Base-by-base conservation (phyloP, 495 filamentous ascomycete species). In the Copromyces sp. region DNA sequence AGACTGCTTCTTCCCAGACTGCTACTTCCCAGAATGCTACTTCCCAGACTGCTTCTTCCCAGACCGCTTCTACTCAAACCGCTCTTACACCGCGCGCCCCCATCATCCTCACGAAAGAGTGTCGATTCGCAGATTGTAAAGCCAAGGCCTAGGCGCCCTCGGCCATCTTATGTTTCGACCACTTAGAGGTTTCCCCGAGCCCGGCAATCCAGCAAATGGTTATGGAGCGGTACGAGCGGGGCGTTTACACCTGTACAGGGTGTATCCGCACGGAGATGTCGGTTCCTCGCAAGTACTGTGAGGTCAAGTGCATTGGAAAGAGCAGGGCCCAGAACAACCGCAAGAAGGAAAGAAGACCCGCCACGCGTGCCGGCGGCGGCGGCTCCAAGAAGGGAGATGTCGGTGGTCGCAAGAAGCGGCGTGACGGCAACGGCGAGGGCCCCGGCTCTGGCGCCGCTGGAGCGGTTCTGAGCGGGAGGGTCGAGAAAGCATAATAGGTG, bases 61-160 rank as follows among this genome's bases (percentile, higher is more conserved):
- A n/a, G n/a, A n/a, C n/a, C n/a, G n/a, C n/a, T n/a, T n/a, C n/a
- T n/a, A n/a, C n/a, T n/a, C n/a, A n/a, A n/a, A n/a, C n/a, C n/a
- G n/a, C n/a, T n/a, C n/a, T n/a, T n/a, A n/a, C n/a, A n/a, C n/a
- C n/a, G n/a, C 6, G 16, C 1, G 1, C 6, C 0, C 44, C 44
- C 7, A 59, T 59, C 47, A 29, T 29, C 2, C 6, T 59, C 47
- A 0, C 12, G 20, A 9, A 9, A 3, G 1, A 2, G 47, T 32
- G 47, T 1, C n/a, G 3, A 0, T 53, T 29, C 1, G 0, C 45
- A 1, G 1, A 0, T 0, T 53, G 45, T 4, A 0, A 53, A 2
- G 45, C 45, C 47, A 59, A 59, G 47, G 47, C 20, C 9, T 59
- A 59, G 47, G 9, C 47, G 47, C 20, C 20, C 47, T 12, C 20